These are phyloP conservation scores for Puccinia coronata DNA, from an alignment of 1,284 basidiomycete genomes.

Conservation along the genomic window DNA sequence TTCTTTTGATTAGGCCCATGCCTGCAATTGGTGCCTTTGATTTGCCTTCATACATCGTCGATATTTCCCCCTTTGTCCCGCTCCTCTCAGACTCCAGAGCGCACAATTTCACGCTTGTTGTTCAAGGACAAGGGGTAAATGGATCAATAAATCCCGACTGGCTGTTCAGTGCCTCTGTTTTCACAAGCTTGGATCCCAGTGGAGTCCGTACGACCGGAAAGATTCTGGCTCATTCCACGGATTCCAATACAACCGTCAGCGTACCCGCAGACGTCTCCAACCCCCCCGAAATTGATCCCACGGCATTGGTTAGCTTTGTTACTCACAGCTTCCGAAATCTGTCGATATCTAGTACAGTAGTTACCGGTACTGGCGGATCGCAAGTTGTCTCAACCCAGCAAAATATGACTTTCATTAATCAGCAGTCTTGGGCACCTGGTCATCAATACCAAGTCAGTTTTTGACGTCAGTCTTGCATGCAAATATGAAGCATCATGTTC, in stretches of 20 bases:
- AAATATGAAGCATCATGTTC: not conserved
- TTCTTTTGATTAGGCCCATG: slow-evolving; percentile 68
- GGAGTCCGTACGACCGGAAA: slow-evolving; percentile 9
- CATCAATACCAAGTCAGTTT: slow-evolving; percentile 18
- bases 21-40: slow-evolving; percentile 75
- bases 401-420: not conserved
- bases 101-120: slow-evolving; percentile 71
- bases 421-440: slow-evolving; percentile 9
- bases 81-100: slow-evolving; percentile 69
- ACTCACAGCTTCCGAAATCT: slow-evolving; percentile 23
- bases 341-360: not conserved
- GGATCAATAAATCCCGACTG: slow-evolving; percentile 70
- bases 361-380: slow-evolving; percentile 20
- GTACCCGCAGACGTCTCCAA: not conserved
- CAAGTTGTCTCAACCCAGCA: slow-evolving; percentile 21
- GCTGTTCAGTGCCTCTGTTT: slow-evolving; percentile 73
- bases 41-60: slow-evolving; percentile 74
- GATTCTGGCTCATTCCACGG: not conserved
- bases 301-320: not conserved
- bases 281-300: not conserved
- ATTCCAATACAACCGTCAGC: not conserved
- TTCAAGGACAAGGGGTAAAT: slow-evolving; percentile 70
- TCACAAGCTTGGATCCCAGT: slow-evolving; percentile 62
- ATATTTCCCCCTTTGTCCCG: slow-evolving; percentile 75
- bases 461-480: not conserved